These are phyloP conservation scores for Fistulifera pelliculosa DNA, from an alignment of 108 stramenopile genomes.

Conservation along the genomic window DNA sequence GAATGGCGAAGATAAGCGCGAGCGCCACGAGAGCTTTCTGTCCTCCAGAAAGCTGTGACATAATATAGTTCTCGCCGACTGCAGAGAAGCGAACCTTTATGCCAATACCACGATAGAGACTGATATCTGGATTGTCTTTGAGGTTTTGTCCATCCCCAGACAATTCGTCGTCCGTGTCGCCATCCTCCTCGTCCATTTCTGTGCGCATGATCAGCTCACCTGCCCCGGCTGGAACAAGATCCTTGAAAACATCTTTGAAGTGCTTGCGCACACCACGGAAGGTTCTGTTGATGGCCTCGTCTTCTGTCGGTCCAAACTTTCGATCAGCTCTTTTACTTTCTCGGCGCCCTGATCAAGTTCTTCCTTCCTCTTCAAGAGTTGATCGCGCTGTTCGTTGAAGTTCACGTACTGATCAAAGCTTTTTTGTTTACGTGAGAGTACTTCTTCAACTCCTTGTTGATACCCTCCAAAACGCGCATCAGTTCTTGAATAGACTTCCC, in stretches of 20 bases:
- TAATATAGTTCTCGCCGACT: conserved; percentile 82
- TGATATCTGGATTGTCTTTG: conserved; percentile 64
- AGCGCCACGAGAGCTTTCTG: conserved; percentile 98
- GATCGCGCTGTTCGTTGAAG: conserved; percentile 93
- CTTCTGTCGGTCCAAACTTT: conserved; percentile 94
- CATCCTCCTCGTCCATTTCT: conserved; percentile 56
- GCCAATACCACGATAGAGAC: conserved; percentile 81
- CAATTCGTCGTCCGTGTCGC: conserved; percentile 25
- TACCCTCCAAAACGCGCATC: conserved; percentile 75
- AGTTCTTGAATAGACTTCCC: conserved; percentile 64
- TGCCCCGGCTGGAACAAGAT: conserved; percentile 92
- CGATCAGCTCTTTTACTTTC: conserved; percentile 91
- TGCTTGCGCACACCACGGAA: conserved; percentile 95
- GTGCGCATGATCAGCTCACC: conserved; percentile 93
- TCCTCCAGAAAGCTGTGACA: conserved; percentile 97
- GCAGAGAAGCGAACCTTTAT: conserved; percentile 89
- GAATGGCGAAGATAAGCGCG: conserved; percentile 98
- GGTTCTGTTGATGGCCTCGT: conserved; percentile 97
- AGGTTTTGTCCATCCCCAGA: conserved; percentile 15
- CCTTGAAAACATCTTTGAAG: conserved; percentile 94
- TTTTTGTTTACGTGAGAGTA: conserved; percentile 99
- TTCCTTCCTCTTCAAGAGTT: conserved; percentile 79
- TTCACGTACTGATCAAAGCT: conserved; percentile 98
- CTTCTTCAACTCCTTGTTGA: conserved; percentile 90
- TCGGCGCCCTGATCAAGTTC: conserved; percentile 86